Percentiles rank a stretch among this genome's conserved stretches.
These are phyloP conservation scores for Boehmeria nivea DNA, from an alignment of 306 rosid genomes.

Conservation along the genomic window DNA sequence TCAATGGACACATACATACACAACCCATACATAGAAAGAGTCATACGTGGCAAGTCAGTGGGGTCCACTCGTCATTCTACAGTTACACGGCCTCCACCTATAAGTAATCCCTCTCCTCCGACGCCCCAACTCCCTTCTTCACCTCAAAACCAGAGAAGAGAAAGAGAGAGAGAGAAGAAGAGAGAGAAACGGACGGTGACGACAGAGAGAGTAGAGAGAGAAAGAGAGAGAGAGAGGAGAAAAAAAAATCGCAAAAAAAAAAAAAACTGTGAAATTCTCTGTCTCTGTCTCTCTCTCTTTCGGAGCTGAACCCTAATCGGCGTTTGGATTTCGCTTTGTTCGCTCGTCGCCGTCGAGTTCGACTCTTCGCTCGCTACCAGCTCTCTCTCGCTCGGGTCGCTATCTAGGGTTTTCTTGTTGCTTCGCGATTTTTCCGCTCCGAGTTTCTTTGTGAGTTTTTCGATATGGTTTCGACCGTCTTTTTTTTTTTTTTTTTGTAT, in stretches of 20 bases:
- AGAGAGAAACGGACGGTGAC: constrained; percentile 1
- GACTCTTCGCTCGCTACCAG: not conserved
- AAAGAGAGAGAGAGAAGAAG: constrained; percentile 13
- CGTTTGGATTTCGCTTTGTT: not conserved
- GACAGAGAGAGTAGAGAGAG: constrained; percentile 15
- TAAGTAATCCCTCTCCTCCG: constrained; percentile 16
- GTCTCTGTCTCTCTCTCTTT: constrained; percentile 2
- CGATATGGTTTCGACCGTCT: too few species aligned
- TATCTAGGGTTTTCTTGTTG: not conserved
- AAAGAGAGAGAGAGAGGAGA: not conserved
- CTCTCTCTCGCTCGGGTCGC: too few species aligned
- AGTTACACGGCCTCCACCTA: constrained; percentile 11
- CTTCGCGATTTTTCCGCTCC: not conserved
- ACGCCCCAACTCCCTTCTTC: not conserved
- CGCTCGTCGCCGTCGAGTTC: not conserved
- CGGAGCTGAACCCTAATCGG: not conserved
- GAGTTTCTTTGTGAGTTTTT: too few species aligned
- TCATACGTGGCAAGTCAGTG: not conserved
- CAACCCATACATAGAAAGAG: not conserved
- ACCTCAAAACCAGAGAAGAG: not conserved
- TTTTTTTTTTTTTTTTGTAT: too few species aligned
- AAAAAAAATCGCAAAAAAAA: not conserved
- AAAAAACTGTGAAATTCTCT: not conserved
- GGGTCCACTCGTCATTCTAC: too few species aligned
- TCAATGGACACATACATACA: not conserved